Base-by-base conservation (phyloP, 495 filamentous ascomycete species). In the Aspergillus panamensis region DNA sequence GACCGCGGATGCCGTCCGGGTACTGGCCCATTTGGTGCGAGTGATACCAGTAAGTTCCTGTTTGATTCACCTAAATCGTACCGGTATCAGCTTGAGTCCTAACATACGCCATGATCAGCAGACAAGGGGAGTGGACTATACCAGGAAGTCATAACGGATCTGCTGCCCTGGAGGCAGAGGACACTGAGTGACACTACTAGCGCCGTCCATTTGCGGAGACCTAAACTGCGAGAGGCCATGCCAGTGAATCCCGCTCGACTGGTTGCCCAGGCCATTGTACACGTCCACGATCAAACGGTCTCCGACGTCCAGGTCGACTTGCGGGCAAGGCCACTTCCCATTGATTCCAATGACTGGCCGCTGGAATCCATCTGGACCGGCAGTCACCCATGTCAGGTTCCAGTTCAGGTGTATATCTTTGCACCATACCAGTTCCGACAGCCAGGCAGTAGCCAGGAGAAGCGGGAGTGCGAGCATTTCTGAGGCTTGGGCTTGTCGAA, bases 21-120 rank as follows among this genome's bases (percentile, higher is more conserved):
- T 92, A 93, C 63, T 92, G 89, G 1, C 80, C 86, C 59, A 73
- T 75, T 21, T 77, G 72, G 66, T 93, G 89, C 3, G 87, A 88
- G 68, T 93, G 89, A 65, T 92, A 93, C 90, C 90, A 93, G 75
- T 90, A 93, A 3, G 89, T 89, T 40, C 89, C 89, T 1, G 86
- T 82, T 74, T 91, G 87, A 53, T 88, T 73, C 20, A 87, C 69
- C 88, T 74, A 39, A 43, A 49, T 7, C 9, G 14, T 14, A 16
- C 20, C 8, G 5, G 0, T 1, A 20, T 21, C 1, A 12, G 16
- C 42, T 3, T 33, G 31, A 51, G 30, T 2, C 14, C 17, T 3
- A 10, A 51, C 16, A 8, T 35, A 49, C 8, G 21, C 47, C 0
- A 49, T 51, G 12, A 3, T 31, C 51, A 19, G 19, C 73, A 79